A percentile compares a stretch with the other conserved stretches of the same genome.
Evolutionary conservation across 148 eudicot species (phyloP).

Genomic region (Rhododendron williamsianum): DNA sequence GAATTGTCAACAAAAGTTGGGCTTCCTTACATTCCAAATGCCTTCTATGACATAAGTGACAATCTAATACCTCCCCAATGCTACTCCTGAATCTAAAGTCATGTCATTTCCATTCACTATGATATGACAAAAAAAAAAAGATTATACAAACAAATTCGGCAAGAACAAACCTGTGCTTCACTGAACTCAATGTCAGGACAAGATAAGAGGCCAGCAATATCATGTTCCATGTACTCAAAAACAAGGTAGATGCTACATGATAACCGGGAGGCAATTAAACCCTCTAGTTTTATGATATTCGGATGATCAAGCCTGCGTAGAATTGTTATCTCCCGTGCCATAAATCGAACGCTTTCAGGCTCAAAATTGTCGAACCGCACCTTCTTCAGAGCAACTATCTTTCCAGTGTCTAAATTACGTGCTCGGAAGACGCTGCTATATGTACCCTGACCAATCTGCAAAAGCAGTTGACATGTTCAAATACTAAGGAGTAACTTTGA

Average conservation of each 20-base stretch:
- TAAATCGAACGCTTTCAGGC: slow-evolving; percentile 87
- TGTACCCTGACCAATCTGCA: slow-evolving; percentile 84
- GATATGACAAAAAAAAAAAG: not conserved
- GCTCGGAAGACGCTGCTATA: slow-evolving; percentile 86
- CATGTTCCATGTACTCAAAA: slow-evolving; percentile 93
- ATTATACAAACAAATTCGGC: not conserved
- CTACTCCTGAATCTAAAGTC: not conserved
- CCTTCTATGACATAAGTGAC: not conserved
- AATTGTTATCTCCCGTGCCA: slow-evolving; percentile 83
- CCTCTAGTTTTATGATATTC: slow-evolving; percentile 78
- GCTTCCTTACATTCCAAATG: not conserved
- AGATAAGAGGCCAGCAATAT: slow-evolving; percentile 70
- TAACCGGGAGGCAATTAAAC: slow-evolving; percentile 64
- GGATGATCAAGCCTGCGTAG: slow-evolving; percentile 87
- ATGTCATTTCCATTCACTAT: not conserved
- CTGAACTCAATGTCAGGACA: slow-evolving; percentile 68
- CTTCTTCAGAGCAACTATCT: slow-evolving; percentile 82
- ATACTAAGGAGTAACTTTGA: not conserved
- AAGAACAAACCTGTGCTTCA: slow-evolving; percentile 61
- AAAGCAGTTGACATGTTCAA: slow-evolving; percentile 12
- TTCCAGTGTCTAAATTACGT: slow-evolving; percentile 60
- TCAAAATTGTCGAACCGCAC: slow-evolving; percentile 88
- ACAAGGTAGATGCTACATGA: slow-evolving; percentile 87
- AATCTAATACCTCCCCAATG: not conserved
- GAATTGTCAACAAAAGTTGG: not conserved